Evolutionary conservation across 2,329 filamentous ascomycete genomes (phyloP).

Genomic region (Alternaria dauci): DNA sequence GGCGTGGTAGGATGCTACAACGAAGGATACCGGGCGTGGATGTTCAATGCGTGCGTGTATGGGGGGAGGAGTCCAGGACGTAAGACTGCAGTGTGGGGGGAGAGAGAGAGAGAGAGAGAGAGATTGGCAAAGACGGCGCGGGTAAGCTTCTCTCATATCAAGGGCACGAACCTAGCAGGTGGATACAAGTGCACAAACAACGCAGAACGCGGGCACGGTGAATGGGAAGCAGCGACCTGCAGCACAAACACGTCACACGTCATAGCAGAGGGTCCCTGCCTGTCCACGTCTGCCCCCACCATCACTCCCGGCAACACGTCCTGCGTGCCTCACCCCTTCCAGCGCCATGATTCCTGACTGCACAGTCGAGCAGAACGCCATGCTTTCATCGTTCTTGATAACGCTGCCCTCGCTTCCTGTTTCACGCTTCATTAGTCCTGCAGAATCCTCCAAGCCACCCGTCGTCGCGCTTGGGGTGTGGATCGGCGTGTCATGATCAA

Average conservation of each 20-base stretch:
- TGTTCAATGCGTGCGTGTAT: not conserved
- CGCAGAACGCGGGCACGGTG: slow-evolving; percentile 10
- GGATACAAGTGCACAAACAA: slow-evolving; percentile 8
- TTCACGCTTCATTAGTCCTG: slow-evolving; percentile 3
- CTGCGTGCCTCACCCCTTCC: not conserved
- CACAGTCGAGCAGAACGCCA: not conserved
- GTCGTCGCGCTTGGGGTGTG: slow-evolving; percentile 1
- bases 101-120: not conserved
- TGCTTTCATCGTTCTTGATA: not conserved
- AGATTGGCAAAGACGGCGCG: not conserved
- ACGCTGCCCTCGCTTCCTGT: not conserved
- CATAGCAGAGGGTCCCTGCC: slow-evolving; percentile 16
- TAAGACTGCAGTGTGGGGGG: slow-evolving; percentile 4
- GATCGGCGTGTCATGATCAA: slow-evolving; percentile 8
- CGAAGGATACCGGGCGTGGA: not conserved
- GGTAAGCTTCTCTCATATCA: slow-evolving; percentile 5
- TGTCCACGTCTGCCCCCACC: slow-evolving; percentile 8
- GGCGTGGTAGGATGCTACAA: not conserved
- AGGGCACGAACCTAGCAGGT: slow-evolving; percentile 10
- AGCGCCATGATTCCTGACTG: not conserved
- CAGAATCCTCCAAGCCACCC: slow-evolving; percentile 7
- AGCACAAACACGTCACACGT: slow-evolving; percentile 16
- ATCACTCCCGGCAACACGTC: not conserved
- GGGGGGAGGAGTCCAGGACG: not conserved
- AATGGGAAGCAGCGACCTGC: slow-evolving; percentile 9